Evolutionary conservation across 176 grass and related monocot species (phyloP).

Genomic region (Panicum miliaceum): DNA sequence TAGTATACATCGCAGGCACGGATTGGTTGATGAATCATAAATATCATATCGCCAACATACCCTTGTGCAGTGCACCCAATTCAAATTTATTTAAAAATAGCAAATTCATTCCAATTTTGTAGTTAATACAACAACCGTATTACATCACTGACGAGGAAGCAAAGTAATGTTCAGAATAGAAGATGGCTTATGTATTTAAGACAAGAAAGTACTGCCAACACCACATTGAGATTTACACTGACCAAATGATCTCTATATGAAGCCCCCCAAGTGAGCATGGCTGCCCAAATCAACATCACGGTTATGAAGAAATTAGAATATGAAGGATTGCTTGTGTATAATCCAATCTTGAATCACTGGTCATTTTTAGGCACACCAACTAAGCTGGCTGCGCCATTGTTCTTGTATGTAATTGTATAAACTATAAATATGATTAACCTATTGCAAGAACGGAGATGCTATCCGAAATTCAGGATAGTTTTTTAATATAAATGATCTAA

Average conservation of each 20-base stretch:
- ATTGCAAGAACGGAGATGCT: neutral
- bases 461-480: neutral
- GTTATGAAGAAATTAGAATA: neutral
- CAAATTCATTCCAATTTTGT: neutral
- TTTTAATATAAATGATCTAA: neutral
- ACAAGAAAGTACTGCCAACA: neutral
- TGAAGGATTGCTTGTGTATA: neutral
- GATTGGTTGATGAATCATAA: conserved; percentile 9
- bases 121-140: neutral
- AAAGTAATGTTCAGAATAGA: neutral
- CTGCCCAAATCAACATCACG: conserved; percentile 1
- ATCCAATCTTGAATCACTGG: conserved; percentile 5
- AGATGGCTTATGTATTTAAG: neutral
- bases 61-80: neutral
- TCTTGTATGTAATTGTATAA: neutral
- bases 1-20: neutral
- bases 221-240: conserved; percentile 19
- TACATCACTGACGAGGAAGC: neutral
- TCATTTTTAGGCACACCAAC: neutral
- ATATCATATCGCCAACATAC: neutral
- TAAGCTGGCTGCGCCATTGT: neutral
- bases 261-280: neutral
- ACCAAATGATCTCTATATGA: conserved; percentile 18
- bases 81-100: conserved; percentile 9
- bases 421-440: conserved; percentile 12